Conservation (phyloP, 768 basidiomycete species). For the Tylopilus plumbeoviolaceoides region DNA sequence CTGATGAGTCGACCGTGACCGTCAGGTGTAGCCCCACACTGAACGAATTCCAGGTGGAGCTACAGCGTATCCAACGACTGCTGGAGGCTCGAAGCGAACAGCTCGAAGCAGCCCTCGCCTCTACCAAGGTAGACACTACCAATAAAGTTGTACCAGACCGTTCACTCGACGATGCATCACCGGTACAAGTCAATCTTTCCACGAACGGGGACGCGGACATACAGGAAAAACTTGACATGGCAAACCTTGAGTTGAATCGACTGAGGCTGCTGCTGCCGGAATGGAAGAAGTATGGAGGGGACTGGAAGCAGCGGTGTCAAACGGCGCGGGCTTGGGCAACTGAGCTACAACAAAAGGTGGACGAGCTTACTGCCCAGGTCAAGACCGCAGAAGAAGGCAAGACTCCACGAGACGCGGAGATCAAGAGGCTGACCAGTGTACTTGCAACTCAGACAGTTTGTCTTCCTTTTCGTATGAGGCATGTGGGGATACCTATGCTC, state of each 20-base stretch:
- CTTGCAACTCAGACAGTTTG: slow-evolving; percentile 24
- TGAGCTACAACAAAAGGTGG: slow-evolving; percentile 11
- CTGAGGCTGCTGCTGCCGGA: slow-evolving; percentile 18
- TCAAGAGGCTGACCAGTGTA: slow-evolving; percentile 7
- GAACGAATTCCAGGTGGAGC: slow-evolving; percentile 15
- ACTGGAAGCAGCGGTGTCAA: slow-evolving; percentile 25
- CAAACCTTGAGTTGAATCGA: slow-evolving; percentile 16
- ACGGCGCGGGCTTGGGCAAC: slow-evolving; percentile 6
- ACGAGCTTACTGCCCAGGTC: slow-evolving; percentile 6
- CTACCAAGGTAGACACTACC: slow-evolving; percentile 2
- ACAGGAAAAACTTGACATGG: slow-evolving; percentile 11
- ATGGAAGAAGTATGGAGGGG: slow-evolving; percentile 24
- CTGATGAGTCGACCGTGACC: not conserved
- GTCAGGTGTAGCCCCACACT: slow-evolving; percentile 4
- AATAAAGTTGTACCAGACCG: slow-evolving; percentile 1
- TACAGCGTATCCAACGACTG: slow-evolving; percentile 12
- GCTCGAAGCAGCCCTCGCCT: slow-evolving; percentile 14
- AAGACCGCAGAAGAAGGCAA: slow-evolving; percentile 10
- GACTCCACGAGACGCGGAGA: slow-evolving; percentile 11
- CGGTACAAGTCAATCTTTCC: not conserved
- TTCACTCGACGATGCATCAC: slow-evolving; percentile 3
- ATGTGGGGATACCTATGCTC: not conserved
- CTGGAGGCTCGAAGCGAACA: slow-evolving; percentile 19
- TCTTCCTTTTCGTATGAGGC: not conserved
- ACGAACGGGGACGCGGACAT: slow-evolving; percentile 3